Evolutionary conservation across 495 filamentous ascomycete species (phyloP), one percentile per base, ranked within the genome.

Genomic region (Aspergillus heteromorphus): DNA sequence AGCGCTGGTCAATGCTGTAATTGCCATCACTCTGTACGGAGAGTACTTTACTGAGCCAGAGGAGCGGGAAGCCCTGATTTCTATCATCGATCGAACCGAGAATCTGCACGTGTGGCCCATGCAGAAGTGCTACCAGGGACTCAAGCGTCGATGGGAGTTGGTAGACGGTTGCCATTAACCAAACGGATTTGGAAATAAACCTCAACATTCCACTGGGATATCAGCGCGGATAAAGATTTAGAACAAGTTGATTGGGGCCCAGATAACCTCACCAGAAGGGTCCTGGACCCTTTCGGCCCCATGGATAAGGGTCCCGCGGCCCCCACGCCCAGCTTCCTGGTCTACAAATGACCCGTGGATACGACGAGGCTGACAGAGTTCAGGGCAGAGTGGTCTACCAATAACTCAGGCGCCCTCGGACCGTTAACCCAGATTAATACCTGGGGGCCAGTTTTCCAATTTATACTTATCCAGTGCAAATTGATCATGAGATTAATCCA

Each of bases 1-100:
- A 40, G 61, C 61, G 2, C 16, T 68, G 14, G 57, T 68, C 19
- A 66, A 66, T 58, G 65, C 63, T 1, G 61, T 68, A 0, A 63
- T 68, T 55, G 53, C 61, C 0, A 61, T 63, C 13, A 63, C 45
- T 1, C 34, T 66, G 0, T 68, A 64, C 23, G 65, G 65, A 0
- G 62, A 64, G n/a, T 68, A 67, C 18, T 68, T 68, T 23, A 65
- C 62, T 1, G 56, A 62, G 10, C 56, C 13, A 1, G 58, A 52
- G 4, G 65, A 68, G 18, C 51, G 65, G 6, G 53, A 64, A 4
- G 63, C 65, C 0, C 29, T 47, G 10, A 20, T 29, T 3, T 7
- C 0, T 6, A 47, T 47, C 43, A 47, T 47, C 23, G 1, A 29
- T 29, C 43, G 16, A 16, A 27, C 23, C 23, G 13, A 27, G 29